Evolutionary conservation across 495 filamentous ascomycete genomes (phyloP).

Genomic region (Sabuloglossum arenarium): DNA sequence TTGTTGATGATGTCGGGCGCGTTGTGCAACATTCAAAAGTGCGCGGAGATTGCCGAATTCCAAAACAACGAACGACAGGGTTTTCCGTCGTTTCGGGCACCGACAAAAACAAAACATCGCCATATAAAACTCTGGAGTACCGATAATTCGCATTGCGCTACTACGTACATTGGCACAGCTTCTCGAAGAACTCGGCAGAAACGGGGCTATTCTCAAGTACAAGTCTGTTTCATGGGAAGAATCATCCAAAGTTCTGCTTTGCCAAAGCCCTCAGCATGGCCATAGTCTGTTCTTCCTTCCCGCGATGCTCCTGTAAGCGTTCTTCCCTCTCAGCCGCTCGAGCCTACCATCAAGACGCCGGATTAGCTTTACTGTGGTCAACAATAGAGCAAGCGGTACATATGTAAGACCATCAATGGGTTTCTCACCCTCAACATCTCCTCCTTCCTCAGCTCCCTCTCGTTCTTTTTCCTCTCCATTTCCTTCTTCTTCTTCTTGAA

Average conservation of each 20-base stretch:
- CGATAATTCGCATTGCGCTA: too few species aligned
- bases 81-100: too few species aligned
- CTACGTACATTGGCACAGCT: too few species aligned
- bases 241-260: conserved; percentile 10
- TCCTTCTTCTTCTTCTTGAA: conserved; percentile 32
- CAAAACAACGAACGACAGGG: neutral
- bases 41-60: neutral
- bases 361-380: neutral
- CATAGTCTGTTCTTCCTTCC: conserved; percentile 46
- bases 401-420: neutral
- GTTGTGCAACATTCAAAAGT: neutral
- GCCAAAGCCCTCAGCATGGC: conserved; percentile 42
- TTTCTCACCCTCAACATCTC: conserved; percentile 29
- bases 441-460: conserved; percentile 43
- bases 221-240: too few species aligned
- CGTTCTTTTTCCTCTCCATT: conserved; percentile 36
- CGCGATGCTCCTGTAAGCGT: conserved; percentile 29
- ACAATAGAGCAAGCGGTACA: neutral
- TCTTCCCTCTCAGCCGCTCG: conserved; percentile 42
- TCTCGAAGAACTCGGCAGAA: too few species aligned
- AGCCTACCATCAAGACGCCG: conserved; percentile 8
- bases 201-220: too few species aligned
- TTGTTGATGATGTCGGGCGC: neutral
- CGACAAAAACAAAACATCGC: too few species aligned
- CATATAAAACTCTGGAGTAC: too few species aligned